Evolutionary conservation across 768 basidiomycete genomes (phyloP), one percentile per base, ranked within the genome.

Genomic region (Trametes punicea): DNA sequence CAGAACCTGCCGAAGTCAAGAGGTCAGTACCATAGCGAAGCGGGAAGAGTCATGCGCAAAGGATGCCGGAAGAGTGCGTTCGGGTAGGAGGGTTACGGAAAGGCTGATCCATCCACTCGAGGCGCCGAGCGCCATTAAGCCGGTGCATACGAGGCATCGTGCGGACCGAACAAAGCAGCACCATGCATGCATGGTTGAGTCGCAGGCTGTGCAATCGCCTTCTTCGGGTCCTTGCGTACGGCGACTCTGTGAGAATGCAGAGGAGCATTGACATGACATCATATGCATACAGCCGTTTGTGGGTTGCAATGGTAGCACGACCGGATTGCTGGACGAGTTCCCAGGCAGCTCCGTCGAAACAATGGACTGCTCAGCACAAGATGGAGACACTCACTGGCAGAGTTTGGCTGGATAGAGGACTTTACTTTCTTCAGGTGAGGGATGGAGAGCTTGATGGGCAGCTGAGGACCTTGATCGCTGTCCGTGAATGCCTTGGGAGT

Each of bases 351-450:
- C 21, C 40, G 20, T 26, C 34, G 27, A 27, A 29, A 6, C 7
- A 3, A 2, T 10, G 26, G 21, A 25, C 4, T n/a, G 41, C 15
- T 11, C 0, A 46, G 39, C 18, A 13, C 15, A 30, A 38, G 33
- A 13, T 13, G 23, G 30, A 44, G 5, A 38, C 6, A 60, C 68
- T 57, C 51, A 67, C 68, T 61, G 21, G 61, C 62, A 29, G 66
- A 58, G 48, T 57, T 46, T 47, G 46, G 61, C 5, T 65, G 57
- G 34, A 67, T 49, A 29, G 68, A 64, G 2, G 68, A 67, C 64
- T 77, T 83, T 57, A 79, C 75, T 73, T 84, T 85, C 72, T 80
- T 85, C 5, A 78, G 72, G 16, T 51, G 46, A 39, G 54, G 44
- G 27, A 59, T 59, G 26, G 58, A 68, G 54, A 59, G 65, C 47